Evolutionary conservation across 345 rosid species (phyloP), one percentile per base, ranked within the genome.

Genomic region (Nephelium lappaceum): DNA sequence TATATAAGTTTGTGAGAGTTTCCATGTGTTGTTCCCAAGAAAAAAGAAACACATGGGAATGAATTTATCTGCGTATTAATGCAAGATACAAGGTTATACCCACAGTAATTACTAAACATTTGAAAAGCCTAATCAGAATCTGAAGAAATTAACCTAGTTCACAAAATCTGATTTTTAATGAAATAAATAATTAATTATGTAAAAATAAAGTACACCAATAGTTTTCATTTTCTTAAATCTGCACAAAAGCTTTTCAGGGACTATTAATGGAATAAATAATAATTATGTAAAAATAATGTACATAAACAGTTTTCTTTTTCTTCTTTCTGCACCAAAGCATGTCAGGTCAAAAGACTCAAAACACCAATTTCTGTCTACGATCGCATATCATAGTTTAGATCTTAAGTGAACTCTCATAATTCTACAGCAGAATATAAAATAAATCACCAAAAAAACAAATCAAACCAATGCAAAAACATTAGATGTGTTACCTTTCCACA

Each of bases 401-500:
- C 36, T 31, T 31, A 31, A 27, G 67, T 21, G 4, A 15, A 39
- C 18, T 25, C 38, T 23, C 51, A 21, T 39, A 8, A 21, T 58
- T 42, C 57, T 58, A 21, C 11, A 60, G 51, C 39, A 60, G 38
- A 24, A 15, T 62, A 19, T 39, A 60, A 24, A 72, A 71, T 31
- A 74, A 27, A 74, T 57, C 62, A n/a, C 42, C 8, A 2, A 2
- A 58, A 25, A 38, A 43, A 71, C 38, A 4, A 69, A 42, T 55
- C 23, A 27, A 81, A 67, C 63, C 18, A 14, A 19, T 1, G 24
- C 11, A 75, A 65, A 68, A 71, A 21, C 4, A 45, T n/a, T 45
- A 42, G 0, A 42, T 18, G n/a, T 15, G 69, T 3, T 38, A 96
- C 99, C 99, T 94, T 96, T 69, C 94, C 98, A 75, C 98, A 94